These are phyloP conservation scores for Sugiyamaella novakii DNA, from an alignment of 1,139 yeast genomes.

Conservation along the genomic window DNA sequence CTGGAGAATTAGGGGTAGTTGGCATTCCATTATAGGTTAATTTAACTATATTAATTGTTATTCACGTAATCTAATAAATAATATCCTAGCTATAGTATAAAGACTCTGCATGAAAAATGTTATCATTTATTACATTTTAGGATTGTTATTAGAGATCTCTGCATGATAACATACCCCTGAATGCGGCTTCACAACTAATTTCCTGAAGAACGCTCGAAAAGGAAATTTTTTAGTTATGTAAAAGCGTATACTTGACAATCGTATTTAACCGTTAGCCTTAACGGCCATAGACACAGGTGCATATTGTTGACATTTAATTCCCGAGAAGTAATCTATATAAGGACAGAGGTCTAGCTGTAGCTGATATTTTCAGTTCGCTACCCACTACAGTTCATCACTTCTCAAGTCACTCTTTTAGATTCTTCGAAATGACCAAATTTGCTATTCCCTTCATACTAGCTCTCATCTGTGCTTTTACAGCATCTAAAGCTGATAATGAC, in stretches of 20 bases:
- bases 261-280: neutral
- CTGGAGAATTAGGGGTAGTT: no score
- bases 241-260: conserved; percentile 6
- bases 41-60: no score
- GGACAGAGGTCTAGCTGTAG: no score
- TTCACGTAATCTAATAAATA: no score
- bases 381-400: neutral
- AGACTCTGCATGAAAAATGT: no score
- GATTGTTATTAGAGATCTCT: neutral
- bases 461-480: neutral
- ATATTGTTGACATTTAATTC: neutral
- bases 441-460: conserved; percentile 1
- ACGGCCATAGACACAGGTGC: neutral
- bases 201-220: neutral
- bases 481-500: conserved; percentile 4
- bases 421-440: conserved; percentile 4
- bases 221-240: conserved; percentile 1
- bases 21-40: no score
- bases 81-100: no score
- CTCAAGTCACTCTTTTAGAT: conserved; percentile 7
- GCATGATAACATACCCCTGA: neutral
- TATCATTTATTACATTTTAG: no score
- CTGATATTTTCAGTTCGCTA: no score
- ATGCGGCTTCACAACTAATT: neutral
- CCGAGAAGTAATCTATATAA: neutral